phyloP scores from a whole-genome alignment of 1,284 basidiomycete genomes.

The Puccinia triticina region DNA sequence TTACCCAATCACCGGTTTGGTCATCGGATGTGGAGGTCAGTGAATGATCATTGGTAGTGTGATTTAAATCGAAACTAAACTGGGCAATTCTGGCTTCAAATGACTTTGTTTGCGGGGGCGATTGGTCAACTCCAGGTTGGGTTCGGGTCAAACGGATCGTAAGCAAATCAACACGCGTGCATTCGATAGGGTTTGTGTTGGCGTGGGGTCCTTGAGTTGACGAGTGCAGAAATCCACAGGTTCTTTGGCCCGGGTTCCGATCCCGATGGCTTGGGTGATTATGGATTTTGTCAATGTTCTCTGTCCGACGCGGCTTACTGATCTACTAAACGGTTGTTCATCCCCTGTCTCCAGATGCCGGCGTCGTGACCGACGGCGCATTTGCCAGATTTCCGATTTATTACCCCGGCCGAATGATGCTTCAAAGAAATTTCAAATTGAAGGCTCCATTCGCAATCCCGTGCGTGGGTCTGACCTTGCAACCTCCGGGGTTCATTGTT shows the following conservation, averaged over 20 bases:
- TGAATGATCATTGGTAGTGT: background rate
- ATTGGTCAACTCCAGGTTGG: conserved; percentile 17
- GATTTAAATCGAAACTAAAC: no score
- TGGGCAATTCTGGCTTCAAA: background rate
- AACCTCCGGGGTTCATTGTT: background rate
- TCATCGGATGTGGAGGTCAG: conserved; percentile 39
- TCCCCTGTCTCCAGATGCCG: background rate
- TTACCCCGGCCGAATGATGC: conserved; percentile 30
- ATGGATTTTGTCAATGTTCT: background rate
- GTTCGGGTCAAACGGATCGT: conserved; percentile 38
- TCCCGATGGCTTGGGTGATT: conserved; percentile 40
- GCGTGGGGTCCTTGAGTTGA: background rate
- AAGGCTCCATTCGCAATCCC: background rate
- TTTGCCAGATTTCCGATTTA: conserved; percentile 33
- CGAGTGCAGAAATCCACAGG: background rate
- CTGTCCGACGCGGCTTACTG: background rate
- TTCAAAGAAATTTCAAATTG: conserved; percentile 40
- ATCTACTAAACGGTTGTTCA: background rate
- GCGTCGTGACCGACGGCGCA: conserved; percentile 44
- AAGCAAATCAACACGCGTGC: background rate
- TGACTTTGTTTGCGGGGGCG: background rate
- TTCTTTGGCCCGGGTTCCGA: conserved; percentile 24
- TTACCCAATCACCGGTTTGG: conserved; percentile 20
- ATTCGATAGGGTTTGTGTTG: background rate
- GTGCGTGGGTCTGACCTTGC: conserved; percentile 7